A percentile compares a stretch with the other conserved stretches of the same genome.
These are phyloP conservation scores for Exophiala oligosperma DNA, from an alignment of 2,329 filamentous ascomycete species.

Conservation along the genomic window DNA sequence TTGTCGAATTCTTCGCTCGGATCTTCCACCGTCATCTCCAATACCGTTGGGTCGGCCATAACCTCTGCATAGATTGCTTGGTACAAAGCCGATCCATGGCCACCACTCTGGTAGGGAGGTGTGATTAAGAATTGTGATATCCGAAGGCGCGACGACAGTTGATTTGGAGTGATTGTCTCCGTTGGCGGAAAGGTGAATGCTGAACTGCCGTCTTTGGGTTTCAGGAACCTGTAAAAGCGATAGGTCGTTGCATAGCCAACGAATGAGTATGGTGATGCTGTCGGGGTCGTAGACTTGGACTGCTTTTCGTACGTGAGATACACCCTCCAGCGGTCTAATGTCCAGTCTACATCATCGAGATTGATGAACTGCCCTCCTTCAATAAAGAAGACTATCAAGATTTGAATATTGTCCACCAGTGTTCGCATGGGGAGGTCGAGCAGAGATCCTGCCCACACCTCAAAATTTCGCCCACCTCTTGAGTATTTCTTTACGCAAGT, in stretches of 20 bases:
- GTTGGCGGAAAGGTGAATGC: constrained; percentile 43
- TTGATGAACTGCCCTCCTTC: constrained; percentile 83
- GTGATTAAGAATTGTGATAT: constrained; percentile 94
- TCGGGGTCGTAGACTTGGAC: constrained; percentile 40
- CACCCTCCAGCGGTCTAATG: constrained; percentile 81
- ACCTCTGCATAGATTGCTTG: constrained; percentile 72
- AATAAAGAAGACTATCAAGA: constrained; percentile 83
- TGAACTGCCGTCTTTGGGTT: constrained; percentile 36
- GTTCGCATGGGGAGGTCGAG: constrained; percentile 67
- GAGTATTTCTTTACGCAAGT: constrained; percentile 65
- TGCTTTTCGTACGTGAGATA: constrained; percentile 75
- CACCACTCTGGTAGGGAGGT: constrained; percentile 79
- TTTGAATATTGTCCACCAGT: constrained; percentile 77
- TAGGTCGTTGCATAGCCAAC: constrained; percentile 90
- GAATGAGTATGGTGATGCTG: constrained; percentile 69
- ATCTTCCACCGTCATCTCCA: constrained; percentile 90
- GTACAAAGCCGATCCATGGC: constrained; percentile 80
- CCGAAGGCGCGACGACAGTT: constrained; percentile 73
- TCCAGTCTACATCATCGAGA: constrained; percentile 70
- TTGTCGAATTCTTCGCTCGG: constrained; percentile 73
- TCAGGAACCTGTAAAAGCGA: constrained; percentile 66
- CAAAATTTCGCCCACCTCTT: constrained; percentile 64
- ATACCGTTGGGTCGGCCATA: constrained; percentile 65
- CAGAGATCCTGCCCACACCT: constrained; percentile 81
- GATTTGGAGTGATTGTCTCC: constrained; percentile 49